Base-by-base conservation (phyloP, 352 stramenopile species). In the Pilasporangium apinafurcum region DNA sequence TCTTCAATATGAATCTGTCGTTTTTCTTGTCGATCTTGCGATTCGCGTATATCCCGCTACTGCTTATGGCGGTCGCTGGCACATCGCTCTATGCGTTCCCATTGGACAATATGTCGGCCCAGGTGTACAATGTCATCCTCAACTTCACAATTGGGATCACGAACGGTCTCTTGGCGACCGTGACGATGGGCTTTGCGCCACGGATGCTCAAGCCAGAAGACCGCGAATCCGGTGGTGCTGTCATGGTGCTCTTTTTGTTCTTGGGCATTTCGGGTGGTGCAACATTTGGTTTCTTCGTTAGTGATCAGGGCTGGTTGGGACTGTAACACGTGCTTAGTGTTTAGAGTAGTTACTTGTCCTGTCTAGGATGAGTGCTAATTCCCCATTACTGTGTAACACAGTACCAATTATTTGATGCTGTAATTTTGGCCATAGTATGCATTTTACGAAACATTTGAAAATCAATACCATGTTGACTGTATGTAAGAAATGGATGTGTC, bases 211-310 rank as follows among this genome's bases (percentile, higher is more conserved):
- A 73, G 7, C 63, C 64, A 7, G 56, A 85, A 29, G 72, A 85
- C 54, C 65, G 69, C 17, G 67, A 82, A 45, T 66, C 66, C 7
- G 75, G 60, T 16, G 71, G 71, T 28, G 65, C 66, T 17, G 45
- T 87, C 14, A 82, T 85, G 71, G 63, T 71, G 22, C 50, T 68
- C 21, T 77, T 60, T 25, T 41, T 87, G 12, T 85, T 87, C 49
- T 17, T 82, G 8, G 71, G 75, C 20, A 57, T 83, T 8, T 41
- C 63, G 6, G 48, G 30, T 16, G 69, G 69, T 34, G 64, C 75
- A 4, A 74, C 64, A 2, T 40, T 81, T 13, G 67, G 69, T 38
- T 77, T 74, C 53, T 43, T 82, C 37, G 64, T 83, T 22, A 68
- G 62, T 32, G 57, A 65, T 42, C 48, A 79, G 21, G 54, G 66